These are phyloP conservation scores for Stenocarpella maydis DNA, from an alignment of 2,329 filamentous ascomycete genomes.

Conservation along the genomic window DNA sequence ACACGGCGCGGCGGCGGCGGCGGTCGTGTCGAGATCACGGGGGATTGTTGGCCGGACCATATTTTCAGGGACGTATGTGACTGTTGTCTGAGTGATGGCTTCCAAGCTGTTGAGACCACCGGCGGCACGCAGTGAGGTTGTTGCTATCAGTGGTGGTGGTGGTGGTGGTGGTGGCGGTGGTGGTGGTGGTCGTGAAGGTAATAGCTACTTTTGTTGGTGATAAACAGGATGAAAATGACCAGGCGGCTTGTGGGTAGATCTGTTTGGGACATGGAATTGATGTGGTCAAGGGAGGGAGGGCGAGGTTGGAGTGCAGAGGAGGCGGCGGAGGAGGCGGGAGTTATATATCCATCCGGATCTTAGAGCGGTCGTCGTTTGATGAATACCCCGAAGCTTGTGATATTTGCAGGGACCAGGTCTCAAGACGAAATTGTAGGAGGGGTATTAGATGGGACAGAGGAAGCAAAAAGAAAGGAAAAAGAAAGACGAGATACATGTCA, in stretches of 20 bases:
- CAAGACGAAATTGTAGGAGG: not conserved
- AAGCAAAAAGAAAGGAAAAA: conserved; percentile 2
- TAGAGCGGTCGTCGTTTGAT: not conserved
- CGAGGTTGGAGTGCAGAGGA: conserved; percentile 21
- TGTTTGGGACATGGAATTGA: conserved; percentile 16
- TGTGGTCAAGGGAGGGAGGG: conserved; percentile 1
- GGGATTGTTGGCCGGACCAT: conserved; percentile 36
- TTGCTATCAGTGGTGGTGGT: not conserved
- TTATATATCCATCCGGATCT: conserved; percentile 30
- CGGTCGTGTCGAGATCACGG: conserved; percentile 31
- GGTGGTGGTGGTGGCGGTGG: not conserved
- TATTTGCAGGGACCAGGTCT: conserved; percentile 31
- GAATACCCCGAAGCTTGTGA: conserved; percentile 5
- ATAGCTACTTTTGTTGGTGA: not conserved
- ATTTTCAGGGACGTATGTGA: not conserved
- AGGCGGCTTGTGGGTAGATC: conserved; percentile 16
- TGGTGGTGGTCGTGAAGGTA: not conserved
- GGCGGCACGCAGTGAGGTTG: not conserved
- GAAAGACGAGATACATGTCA: conserved; percentile 9
- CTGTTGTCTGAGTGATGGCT: conserved; percentile 1
- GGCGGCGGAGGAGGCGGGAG: conserved; percentile 24
- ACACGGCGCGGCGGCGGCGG: conserved; percentile 2
- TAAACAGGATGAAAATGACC: not conserved
- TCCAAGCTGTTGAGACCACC: not conserved
- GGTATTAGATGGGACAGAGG: not conserved